A percentile compares a stretch with the other conserved stretches of the same genome.
Conservation (phyloP, 2,329 filamentous ascomycete species). For the Aspergillus fumigatiaffinis region DNA sequence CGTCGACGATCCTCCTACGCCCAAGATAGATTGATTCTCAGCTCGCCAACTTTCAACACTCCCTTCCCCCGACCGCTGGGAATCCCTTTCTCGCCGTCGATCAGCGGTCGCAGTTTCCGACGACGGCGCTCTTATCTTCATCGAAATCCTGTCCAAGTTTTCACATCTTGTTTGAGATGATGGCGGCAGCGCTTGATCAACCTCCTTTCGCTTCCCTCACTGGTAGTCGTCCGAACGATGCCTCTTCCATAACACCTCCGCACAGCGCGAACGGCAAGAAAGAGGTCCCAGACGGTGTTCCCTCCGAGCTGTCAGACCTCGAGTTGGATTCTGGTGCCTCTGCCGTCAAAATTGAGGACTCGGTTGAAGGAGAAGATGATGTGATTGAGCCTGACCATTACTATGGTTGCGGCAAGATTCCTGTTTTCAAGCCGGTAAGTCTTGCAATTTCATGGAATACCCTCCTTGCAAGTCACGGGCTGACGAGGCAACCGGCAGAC, state of each 20-base stretch:
- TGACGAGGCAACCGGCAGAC: constrained; percentile 47
- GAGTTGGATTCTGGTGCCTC: constrained; percentile 33
- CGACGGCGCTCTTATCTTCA: constrained; percentile 29
- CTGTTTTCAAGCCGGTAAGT: constrained; percentile 83
- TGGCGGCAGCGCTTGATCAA: constrained; percentile 34
- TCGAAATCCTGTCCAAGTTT: constrained; percentile 8
- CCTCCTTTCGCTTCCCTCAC: constrained; percentile 23
- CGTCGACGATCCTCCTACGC: constrained; percentile 5
- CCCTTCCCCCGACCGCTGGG: constrained; percentile 42
- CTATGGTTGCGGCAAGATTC: constrained; percentile 76
- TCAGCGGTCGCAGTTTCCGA: constrained; percentile 42
- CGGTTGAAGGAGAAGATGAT: constrained; percentile 62
- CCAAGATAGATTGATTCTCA: constrained; percentile 1
- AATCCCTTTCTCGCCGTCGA: constrained; percentile 36
- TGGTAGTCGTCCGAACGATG: constrained; percentile 21
- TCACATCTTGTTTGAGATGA: constrained; percentile 20
- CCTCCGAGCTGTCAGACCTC: constrained; percentile 41
- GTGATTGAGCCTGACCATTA: constrained; percentile 83
- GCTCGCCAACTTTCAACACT: constrained; percentile 3
- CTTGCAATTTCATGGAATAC: not conserved
- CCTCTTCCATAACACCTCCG: constrained; percentile 40
- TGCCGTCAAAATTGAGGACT: constrained; percentile 21
- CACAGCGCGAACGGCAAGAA: constrained; percentile 44
- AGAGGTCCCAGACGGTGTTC: constrained; percentile 38
- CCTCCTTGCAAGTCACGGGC: constrained; percentile 1